Evolutionary conservation across 1,139 yeast genomes (phyloP).

Genomic region (Blastobotrys elegans): DNA sequence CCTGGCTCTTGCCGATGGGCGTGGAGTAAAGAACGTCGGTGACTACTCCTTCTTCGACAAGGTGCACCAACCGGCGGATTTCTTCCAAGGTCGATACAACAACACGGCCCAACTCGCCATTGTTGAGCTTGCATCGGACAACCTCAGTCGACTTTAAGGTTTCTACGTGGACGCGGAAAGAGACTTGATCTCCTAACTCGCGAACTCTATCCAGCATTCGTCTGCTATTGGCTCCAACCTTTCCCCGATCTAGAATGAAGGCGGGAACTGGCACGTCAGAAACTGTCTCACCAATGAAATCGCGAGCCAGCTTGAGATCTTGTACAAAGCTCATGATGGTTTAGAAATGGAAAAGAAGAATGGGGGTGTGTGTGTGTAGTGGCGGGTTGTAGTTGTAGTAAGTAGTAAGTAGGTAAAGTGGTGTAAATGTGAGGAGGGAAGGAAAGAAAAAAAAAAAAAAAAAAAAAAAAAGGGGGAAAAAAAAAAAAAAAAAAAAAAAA

Average conservation of each 20-base stretch:
- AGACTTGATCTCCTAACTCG: constrained; percentile 22
- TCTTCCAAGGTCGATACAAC: constrained; percentile 67
- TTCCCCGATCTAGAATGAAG: constrained; percentile 40
- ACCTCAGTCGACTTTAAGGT: constrained; percentile 60
- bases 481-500: background rate
- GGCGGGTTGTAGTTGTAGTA: no score
- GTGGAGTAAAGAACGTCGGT: constrained; percentile 58
- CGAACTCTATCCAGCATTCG: constrained; percentile 39
- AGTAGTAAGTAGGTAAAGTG: no score
- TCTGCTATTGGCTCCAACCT: constrained; percentile 38
- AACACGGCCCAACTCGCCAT: constrained; percentile 42
- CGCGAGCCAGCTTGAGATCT: constrained; percentile 20
- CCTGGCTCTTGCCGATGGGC: constrained; percentile 50
- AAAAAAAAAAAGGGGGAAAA: background rate
- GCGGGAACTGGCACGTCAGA: constrained; percentile 52
- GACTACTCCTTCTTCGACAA: constrained; percentile 42
- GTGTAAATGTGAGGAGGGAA: no score
- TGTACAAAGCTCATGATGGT: constrained; percentile 20
- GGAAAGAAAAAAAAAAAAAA: background rate
- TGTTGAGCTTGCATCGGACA: constrained; percentile 42
- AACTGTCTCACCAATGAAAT: constrained; percentile 29
- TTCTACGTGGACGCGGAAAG: constrained; percentile 63
- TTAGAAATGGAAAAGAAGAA: background rate
- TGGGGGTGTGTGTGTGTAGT: no score
- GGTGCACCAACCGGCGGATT: constrained; percentile 50